Evolutionary conservation across 2,329 filamentous ascomycete species (phyloP), one percentile per base, ranked within the genome.

Genomic region (Pseudopyrenochaeta lycopersici): DNA sequence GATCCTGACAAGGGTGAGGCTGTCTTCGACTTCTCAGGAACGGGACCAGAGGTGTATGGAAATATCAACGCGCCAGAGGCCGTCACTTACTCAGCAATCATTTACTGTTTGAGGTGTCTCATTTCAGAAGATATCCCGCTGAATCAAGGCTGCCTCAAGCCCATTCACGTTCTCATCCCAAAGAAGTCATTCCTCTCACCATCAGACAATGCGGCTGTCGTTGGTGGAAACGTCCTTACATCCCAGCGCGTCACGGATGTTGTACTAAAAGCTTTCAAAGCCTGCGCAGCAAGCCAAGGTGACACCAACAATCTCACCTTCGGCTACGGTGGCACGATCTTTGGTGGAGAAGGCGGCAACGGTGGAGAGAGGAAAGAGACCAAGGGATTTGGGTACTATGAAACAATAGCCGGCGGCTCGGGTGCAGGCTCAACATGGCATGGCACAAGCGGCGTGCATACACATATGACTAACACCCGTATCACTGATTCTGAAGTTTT

Each of bases 291-390:
- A 31, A 86, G 82, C 17, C 91, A 95, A 69, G 91, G 91, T 43
- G 89, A 90, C 75, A 90, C 88, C 74, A 95, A 95, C 76, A 94
- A 94, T 72, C 82, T 95, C 5, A 94, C 91, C 0, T 95, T 95
- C 68, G 91, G 90, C 56, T 91, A 91, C 65, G 89, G 90, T 48
- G 90, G 90, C 5, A 66, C 66, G 1, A 58, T 58, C 10, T 58
- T 57, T 10, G 49, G 56, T 5, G 56, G 62, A 15, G 41, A 51
- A 6, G 57, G 56, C 14, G 18, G 52, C 2, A 53, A 38, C 6
- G 48, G 50, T 3, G 38, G 56, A 12, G 58, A 56, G 11, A 62
- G 67, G 38, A 81, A 84, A 49, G 81, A 83, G n/a, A 81, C 86
- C n/a, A 86, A 86, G 31, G 91, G 91, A 0, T 95, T 95, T 69